phyloP scores from a whole-genome alignment of 345 rosid species.

The Populus tremula region DNA sequence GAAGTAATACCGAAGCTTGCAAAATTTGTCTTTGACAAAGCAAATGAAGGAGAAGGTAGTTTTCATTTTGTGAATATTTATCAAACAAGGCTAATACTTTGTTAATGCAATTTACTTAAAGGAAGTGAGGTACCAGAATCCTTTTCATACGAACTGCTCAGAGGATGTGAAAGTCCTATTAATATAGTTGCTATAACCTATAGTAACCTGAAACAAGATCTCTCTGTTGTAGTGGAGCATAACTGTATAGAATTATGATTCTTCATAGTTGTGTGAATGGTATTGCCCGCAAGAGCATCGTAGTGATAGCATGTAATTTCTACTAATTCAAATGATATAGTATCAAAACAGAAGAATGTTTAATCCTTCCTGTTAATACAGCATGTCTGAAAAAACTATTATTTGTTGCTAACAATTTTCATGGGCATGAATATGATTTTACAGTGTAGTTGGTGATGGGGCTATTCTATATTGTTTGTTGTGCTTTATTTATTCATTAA shows the following conservation, averaged over 20 bases:
- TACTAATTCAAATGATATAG: background rate
- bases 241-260: no score
- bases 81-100: background rate
- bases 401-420: no score
- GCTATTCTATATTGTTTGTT: no score
- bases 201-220: no score
- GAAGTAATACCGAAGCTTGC: conserved; percentile 98
- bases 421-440: no score
- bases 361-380: background rate
- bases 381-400: no score
- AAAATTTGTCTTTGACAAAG: conserved; percentile 82
- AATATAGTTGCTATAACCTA: no score
- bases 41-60: conserved; percentile 75
- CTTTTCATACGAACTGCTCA: background rate
- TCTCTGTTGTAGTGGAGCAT: no score
- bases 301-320: background rate
- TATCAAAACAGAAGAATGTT: background rate
- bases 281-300: background rate
- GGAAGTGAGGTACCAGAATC: background rate
- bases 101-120: background rate
- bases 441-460: no score
- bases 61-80: background rate
- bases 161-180: background rate
- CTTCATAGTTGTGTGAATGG: no score
- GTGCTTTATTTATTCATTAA: no score